phyloP scores from a whole-genome alignment of 2,329 filamentous ascomycete species.

The Clathrospora elynae region DNA sequence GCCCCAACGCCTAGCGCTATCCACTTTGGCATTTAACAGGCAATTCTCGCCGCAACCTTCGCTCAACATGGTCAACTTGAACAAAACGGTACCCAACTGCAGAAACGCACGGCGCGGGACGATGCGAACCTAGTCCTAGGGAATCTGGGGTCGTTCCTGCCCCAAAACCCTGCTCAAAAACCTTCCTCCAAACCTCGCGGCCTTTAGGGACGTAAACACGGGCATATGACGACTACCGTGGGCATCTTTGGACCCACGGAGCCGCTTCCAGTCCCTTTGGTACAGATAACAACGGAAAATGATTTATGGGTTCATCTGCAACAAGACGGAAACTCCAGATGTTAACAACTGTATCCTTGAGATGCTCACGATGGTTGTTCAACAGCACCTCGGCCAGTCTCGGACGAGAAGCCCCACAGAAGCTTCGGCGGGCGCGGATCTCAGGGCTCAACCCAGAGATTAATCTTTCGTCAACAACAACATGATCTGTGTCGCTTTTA shows the following conservation, averaged over 20 bases:
- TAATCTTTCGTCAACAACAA: conserved; percentile 9
- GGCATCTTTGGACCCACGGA: neutral
- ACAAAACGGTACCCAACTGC: conserved; percentile 12
- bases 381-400: conserved; percentile 18
- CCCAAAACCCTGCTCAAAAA: conserved; percentile 11
- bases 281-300: conserved; percentile 6
- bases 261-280: neutral
- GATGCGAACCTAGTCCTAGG: conserved; percentile 26
- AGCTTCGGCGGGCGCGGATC: conserved; percentile 21
- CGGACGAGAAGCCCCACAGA: conserved; percentile 23
- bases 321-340: conserved; percentile 1
- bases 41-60: conserved; percentile 20
- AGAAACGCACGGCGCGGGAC: conserved; percentile 25
- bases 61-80: conserved; percentile 9
- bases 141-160: conserved; percentile 23
- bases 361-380: conserved; percentile 9
- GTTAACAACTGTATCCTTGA: conserved; percentile 3
- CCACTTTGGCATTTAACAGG: neutral
- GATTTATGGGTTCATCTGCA: neutral
- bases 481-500: too few relatives aligned
- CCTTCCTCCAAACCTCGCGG: conserved; percentile 15
- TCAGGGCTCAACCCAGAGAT: conserved; percentile 10
- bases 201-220: conserved; percentile 7
- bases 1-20: neutral
- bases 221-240: neutral